Evolutionary conservation across 352 stramenopile species (phyloP).

Genomic region (Pythium biforme): DNA sequence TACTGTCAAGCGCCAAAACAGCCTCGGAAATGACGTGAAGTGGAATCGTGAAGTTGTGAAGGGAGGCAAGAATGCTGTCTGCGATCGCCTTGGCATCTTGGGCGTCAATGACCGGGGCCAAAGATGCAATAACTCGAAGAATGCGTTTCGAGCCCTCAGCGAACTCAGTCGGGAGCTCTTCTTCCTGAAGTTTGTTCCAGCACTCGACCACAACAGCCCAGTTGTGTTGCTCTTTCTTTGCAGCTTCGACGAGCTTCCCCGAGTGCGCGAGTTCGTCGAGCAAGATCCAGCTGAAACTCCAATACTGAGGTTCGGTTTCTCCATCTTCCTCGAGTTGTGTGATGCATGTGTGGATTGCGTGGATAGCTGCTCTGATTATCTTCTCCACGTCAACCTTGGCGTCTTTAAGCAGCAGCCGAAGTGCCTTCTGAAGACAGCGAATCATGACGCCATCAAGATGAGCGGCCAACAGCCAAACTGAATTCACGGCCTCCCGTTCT

Average conservation of each 20-base stretch:
- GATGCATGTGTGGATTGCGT: conserved; percentile 65
- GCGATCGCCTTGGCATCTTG: conserved; percentile 74
- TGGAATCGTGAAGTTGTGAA: conserved; percentile 76
- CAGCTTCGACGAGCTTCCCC: conserved; percentile 53
- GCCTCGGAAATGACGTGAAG: conserved; percentile 79
- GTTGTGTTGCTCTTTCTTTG: conserved; percentile 56
- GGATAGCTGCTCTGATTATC: conserved; percentile 57
- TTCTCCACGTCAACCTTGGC: conserved; percentile 54
- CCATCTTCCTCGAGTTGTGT: conserved; percentile 34
- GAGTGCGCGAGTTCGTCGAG: conserved; percentile 75
- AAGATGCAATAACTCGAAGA: conserved; percentile 73
- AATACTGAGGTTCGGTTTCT: conserved; percentile 50
- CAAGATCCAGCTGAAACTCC: conserved; percentile 82
- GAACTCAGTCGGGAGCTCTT: conserved; percentile 60
- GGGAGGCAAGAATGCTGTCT: conserved; percentile 64
- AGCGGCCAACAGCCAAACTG: conserved; percentile 60
- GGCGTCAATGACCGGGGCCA: conserved; percentile 71
- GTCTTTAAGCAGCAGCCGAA: conserved; percentile 68
- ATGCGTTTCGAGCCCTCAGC: conserved; percentile 81
- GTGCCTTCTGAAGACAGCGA: conserved; percentile 67
- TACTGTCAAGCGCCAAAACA: conserved; percentile 69
- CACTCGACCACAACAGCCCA: conserved; percentile 71
- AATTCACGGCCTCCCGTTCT: conserved; percentile 31
- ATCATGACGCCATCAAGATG: conserved; percentile 81
- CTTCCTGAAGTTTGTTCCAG: conserved; percentile 77